Conservation (phyloP, 2,329 filamentous ascomycete species). For the Geoglossum cookeanum region DNA sequence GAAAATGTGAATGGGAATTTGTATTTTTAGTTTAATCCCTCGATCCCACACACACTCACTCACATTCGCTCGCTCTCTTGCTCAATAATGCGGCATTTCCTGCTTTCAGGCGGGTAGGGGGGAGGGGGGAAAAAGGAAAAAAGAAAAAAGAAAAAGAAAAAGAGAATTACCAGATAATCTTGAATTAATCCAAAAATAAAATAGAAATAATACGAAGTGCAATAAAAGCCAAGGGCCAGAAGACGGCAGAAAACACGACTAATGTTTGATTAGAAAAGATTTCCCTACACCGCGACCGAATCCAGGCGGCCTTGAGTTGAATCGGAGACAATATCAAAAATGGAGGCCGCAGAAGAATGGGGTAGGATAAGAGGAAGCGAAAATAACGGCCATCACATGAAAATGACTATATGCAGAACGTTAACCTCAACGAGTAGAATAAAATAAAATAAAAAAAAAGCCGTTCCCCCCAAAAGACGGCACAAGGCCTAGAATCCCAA, state of each 20-base stretch:
- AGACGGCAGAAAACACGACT: not conserved
- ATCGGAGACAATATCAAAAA: not conserved
- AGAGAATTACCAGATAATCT: not conserved
- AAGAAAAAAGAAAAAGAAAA: not conserved
- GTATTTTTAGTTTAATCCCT: too few species aligned
- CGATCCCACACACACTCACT: too few species aligned
- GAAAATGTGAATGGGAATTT: too few species aligned
- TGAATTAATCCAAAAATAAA: not conserved
- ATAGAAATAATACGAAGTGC: not conserved
- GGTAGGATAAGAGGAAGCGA: not conserved
- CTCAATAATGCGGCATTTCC: too few species aligned
- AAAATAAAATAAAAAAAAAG: not conserved
- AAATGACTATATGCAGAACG: not conserved
- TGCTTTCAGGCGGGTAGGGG: too few species aligned
- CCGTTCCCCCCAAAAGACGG: not conserved
- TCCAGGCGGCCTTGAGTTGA: not conserved
- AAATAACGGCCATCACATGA: not conserved
- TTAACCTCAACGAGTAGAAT: too few species aligned
- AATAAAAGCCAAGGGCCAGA: not conserved
- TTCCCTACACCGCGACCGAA: constrained; percentile 2
- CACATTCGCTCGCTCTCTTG: too few species aligned
- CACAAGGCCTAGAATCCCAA: not conserved
- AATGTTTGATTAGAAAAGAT: not conserved
- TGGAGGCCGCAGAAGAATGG: not conserved
- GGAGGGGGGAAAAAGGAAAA: not conserved